These are phyloP conservation scores for Candida ulmi DNA, from an alignment of 805 yeast genomes.

Conservation along the genomic window DNA sequence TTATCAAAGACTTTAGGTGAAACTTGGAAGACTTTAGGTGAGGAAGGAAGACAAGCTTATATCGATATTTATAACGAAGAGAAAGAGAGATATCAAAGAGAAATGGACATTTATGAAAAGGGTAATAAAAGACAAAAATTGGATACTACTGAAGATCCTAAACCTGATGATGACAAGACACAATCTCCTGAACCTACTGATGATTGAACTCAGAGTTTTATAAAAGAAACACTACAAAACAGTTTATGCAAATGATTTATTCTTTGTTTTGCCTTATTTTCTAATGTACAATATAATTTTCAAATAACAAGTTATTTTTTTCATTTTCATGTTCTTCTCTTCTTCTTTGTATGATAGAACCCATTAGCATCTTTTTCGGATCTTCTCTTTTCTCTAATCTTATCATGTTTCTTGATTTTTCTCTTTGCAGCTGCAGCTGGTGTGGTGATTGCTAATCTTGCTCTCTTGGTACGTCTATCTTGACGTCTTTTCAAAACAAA, in stretches of 20 bases:
- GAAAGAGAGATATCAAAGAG: constrained; percentile 65
- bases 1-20: constrained; percentile 76
- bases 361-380: constrained; percentile 74
- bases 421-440: constrained; percentile 82
- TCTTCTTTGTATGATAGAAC: constrained; percentile 60
- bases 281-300: no score
- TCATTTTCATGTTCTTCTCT: constrained; percentile 13
- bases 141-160: not conserved
- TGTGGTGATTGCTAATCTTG: constrained; percentile 66
- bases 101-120: constrained; percentile 51
- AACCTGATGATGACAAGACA: not conserved
- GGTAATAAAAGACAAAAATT: not conserved
- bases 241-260: no score
- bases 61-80: constrained; percentile 75
- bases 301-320: no score
- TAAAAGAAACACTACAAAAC: no score
- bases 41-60: constrained; percentile 66
- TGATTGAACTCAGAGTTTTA: not conserved
- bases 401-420: constrained; percentile 69
- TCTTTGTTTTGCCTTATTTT: no score
- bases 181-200: constrained; percentile 1
- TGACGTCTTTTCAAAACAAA: constrained; percentile 55
- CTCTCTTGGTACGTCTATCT: constrained; percentile 71
- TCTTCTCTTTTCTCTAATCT: constrained; percentile 72
- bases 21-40: constrained; percentile 73